phyloP scores from a whole-genome alignment of 2,329 filamentous ascomycete species.

The Fusarium heterosporum region DNA sequence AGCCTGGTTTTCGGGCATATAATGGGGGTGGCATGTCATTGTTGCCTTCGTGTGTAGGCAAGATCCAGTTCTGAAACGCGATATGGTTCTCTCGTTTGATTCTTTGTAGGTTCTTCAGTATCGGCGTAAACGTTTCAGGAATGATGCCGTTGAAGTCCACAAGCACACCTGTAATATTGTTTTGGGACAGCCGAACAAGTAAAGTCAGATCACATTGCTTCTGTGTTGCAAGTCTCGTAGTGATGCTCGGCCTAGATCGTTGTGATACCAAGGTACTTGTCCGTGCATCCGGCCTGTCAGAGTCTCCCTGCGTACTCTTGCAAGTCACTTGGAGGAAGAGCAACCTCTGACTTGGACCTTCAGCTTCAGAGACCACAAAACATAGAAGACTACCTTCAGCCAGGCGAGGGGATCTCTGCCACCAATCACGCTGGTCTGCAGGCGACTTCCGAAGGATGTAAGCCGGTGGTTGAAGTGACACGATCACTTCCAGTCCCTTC shows the following conservation, averaged over 20 bases:
- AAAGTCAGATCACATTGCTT: background rate
- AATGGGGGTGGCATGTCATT: slow-evolving; percentile 53
- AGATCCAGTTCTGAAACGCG: slow-evolving; percentile 20
- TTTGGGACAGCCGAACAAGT: background rate
- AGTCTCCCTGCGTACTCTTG: background rate
- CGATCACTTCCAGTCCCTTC: background rate
- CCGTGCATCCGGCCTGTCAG: background rate
- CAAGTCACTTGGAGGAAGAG: slow-evolving; percentile 15
- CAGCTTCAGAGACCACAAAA: background rate
- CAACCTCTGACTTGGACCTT: background rate
- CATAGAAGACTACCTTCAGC: slow-evolving; percentile 24
- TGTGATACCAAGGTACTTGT: background rate
- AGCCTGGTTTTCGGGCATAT: slow-evolving; percentile 62
- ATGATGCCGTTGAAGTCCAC: slow-evolving; percentile 31
- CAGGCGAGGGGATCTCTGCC: slow-evolving; percentile 15
- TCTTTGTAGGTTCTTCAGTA: slow-evolving; percentile 12
- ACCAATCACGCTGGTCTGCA: slow-evolving; percentile 11
- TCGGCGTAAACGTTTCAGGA: slow-evolving; percentile 22
- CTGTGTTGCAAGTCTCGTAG: slow-evolving; percentile 12
- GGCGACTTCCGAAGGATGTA: background rate
- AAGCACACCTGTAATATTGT: slow-evolving; percentile 5
- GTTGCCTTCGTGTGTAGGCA: background rate
- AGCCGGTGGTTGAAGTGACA: background rate
- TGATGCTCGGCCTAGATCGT: background rate
- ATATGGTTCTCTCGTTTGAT: slow-evolving; percentile 19